A percentile compares a stretch with the other conserved stretches of the same genome.
Evolutionary conservation across 2,329 filamentous ascomycete species (phyloP).

Genomic region (Botrytis hyacinthi): DNA sequence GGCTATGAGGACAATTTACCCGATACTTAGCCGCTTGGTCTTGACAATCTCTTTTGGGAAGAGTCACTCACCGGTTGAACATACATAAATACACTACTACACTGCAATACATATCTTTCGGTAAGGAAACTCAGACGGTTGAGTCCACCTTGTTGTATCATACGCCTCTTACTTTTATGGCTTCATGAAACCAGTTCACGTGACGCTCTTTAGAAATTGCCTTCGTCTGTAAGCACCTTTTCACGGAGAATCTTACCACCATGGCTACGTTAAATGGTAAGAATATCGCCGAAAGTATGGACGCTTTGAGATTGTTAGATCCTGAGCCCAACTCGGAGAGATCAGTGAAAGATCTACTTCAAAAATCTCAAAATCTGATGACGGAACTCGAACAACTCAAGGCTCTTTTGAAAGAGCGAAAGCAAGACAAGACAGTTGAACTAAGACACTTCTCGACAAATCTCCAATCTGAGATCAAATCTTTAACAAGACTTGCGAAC

Average conservation of each 20-base stretch:
- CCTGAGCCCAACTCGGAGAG: constrained; percentile 8
- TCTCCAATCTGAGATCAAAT: constrained; percentile 48
- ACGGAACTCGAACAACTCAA: constrained; percentile 47
- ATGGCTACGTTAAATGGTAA: neutral
- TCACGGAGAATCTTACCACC: neutral
- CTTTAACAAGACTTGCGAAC: constrained; percentile 43
- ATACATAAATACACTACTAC: neutral
- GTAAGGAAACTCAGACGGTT: neutral
- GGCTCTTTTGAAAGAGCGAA: constrained; percentile 42
- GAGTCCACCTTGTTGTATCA: neutral
- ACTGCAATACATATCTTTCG: neutral
- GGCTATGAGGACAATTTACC: neutral
- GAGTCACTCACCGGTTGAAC: neutral
- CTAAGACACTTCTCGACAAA: constrained; percentile 49
- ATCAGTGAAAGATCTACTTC: constrained; percentile 23
- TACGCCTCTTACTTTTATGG: neutral
- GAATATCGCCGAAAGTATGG: neutral
- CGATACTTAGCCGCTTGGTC: neutral
- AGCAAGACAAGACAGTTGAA: constrained; percentile 49
- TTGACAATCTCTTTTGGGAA: neutral
- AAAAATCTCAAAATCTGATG: constrained; percentile 40
- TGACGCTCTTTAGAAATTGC: neutral
- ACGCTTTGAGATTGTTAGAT: neutral
- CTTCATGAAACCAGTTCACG: neutral
- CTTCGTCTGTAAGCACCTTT: neutral